These are phyloP conservation scores for Fraxinus floribunda DNA, from an alignment of 305 asterid genomes.

Conservation along the genomic window DNA sequence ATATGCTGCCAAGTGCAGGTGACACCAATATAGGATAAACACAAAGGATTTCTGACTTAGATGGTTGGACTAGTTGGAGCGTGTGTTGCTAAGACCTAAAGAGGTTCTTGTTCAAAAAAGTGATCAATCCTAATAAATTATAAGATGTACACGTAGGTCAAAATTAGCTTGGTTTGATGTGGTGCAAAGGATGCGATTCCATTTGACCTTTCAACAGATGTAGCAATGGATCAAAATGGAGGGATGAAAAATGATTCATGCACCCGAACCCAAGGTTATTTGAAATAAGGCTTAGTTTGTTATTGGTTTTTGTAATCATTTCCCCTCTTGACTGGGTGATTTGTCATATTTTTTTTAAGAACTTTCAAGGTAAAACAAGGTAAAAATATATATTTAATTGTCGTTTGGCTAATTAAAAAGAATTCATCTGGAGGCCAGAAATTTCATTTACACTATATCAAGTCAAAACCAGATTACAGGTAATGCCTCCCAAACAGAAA, in stretches of 20 bases:
- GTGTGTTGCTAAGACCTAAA: background rate
- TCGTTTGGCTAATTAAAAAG: background rate
- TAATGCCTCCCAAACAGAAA: background rate
- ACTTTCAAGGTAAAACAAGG: background rate
- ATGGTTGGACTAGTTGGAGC: background rate
- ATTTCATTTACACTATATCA: background rate
- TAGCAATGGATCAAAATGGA: background rate
- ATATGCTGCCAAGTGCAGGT: background rate
- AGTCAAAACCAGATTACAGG: background rate
- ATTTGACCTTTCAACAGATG: background rate
- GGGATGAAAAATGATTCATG: background rate
- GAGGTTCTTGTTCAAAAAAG: background rate
- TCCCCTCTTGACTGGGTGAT: background rate
- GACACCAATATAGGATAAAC: background rate
- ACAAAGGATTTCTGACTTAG: background rate
- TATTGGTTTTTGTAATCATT: background rate
- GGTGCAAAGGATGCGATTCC: background rate
- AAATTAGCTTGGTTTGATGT: background rate
- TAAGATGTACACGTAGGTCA: background rate
- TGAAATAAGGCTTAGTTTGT: background rate
- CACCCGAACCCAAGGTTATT: background rate
- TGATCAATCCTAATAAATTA: background rate
- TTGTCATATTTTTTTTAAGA: background rate
- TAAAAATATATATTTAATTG: background rate
- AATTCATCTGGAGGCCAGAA: background rate